Percentiles rank a stretch among this genome's conserved stretches.
Conservation (phyloP, 2,329 filamentous ascomycete genomes). For the Bipolaris bicolor region DNA sequence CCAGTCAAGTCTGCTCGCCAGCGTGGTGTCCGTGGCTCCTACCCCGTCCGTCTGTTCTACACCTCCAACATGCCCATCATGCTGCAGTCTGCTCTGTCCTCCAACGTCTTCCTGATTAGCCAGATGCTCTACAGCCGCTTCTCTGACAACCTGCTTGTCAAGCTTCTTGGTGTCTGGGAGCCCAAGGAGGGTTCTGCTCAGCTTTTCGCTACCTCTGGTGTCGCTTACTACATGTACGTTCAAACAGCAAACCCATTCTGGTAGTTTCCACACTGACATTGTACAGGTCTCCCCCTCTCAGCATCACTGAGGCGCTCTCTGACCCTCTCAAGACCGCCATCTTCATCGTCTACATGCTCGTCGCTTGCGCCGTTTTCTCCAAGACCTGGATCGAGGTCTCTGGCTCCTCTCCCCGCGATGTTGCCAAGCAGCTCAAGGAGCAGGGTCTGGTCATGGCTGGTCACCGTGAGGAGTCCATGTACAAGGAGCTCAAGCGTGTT, state of each 20-base stretch:
- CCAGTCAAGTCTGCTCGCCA: slow-evolving; percentile 99
- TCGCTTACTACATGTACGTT: slow-evolving; percentile 92
- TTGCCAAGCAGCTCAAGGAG: slow-evolving; percentile 99
- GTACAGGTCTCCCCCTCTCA: slow-evolving; percentile 78
- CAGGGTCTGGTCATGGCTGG: slow-evolving; percentile 99
- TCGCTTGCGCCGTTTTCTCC: slow-evolving; percentile 96
- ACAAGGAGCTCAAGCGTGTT: slow-evolving; percentile 99
- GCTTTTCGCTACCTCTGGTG: slow-evolving; percentile 89
- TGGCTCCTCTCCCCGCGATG: slow-evolving; percentile 94
- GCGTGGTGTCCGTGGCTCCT: slow-evolving; percentile 96
- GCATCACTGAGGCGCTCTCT: slow-evolving; percentile 94
- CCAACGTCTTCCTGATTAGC: slow-evolving; percentile 98
- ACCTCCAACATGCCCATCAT: slow-evolving; percentile 99
- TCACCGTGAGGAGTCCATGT: slow-evolving; percentile 99
- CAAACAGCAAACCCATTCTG: not conserved
- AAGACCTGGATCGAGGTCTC: slow-evolving; percentile 99
- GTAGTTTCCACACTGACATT: slow-evolving; percentile 18
- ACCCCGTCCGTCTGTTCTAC: slow-evolving; percentile 99
- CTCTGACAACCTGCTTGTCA: slow-evolving; percentile 97
- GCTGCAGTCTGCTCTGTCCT: slow-evolving; percentile 97
- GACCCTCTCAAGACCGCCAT: slow-evolving; percentile 96
- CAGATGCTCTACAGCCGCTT: slow-evolving; percentile 99
- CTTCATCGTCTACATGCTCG: slow-evolving; percentile 97
- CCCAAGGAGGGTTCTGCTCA: slow-evolving; percentile 94
- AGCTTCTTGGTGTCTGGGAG: slow-evolving; percentile 98